phyloP scores from a whole-genome alignment of 352 stramenopile genomes.

The Globisporangium megalacanthum region DNA sequence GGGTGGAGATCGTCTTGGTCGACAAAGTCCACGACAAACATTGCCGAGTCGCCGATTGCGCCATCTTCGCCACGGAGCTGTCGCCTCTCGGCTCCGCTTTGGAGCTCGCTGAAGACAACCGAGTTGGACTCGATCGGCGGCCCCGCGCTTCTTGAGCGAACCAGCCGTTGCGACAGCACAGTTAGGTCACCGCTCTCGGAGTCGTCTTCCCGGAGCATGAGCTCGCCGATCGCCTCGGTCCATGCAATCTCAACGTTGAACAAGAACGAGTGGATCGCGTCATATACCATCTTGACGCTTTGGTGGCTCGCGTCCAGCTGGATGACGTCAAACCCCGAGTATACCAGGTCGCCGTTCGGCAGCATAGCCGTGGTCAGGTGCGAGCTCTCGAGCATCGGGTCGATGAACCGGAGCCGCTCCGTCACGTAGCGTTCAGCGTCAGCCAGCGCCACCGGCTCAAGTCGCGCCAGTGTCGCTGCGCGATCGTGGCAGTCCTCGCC shows the following conservation, averaged over 20 bases:
- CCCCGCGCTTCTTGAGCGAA: neutral
- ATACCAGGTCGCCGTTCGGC: neutral
- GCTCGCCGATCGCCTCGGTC: conserved; percentile 34
- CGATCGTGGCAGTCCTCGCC: conserved; percentile 1
- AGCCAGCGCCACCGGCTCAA: neutral
- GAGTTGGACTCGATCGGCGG: neutral
- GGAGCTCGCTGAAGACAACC: neutral
- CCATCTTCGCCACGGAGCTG: neutral
- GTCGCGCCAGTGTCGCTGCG: neutral
- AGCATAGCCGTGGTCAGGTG: neutral
- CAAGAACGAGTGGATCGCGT: conserved; percentile 29
- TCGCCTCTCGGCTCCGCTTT: neutral
- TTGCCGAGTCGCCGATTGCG: neutral
- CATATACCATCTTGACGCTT: conserved; percentile 30
- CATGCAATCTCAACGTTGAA: conserved; percentile 36
- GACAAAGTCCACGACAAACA: neutral
- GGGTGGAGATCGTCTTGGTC: neutral
- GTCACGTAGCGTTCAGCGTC: conserved; percentile 1
- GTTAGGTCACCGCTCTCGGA: neutral
- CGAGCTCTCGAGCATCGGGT: conserved; percentile 10
- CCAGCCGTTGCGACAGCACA: neutral
- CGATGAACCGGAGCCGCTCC: conserved; percentile 1
- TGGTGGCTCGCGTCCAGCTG: conserved; percentile 19
- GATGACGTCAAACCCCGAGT: conserved; percentile 24
- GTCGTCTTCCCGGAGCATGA: conserved; percentile 40